Conservation (phyloP, 2,329 filamentous ascomycete genomes). For the Alternaria dauci region DNA sequence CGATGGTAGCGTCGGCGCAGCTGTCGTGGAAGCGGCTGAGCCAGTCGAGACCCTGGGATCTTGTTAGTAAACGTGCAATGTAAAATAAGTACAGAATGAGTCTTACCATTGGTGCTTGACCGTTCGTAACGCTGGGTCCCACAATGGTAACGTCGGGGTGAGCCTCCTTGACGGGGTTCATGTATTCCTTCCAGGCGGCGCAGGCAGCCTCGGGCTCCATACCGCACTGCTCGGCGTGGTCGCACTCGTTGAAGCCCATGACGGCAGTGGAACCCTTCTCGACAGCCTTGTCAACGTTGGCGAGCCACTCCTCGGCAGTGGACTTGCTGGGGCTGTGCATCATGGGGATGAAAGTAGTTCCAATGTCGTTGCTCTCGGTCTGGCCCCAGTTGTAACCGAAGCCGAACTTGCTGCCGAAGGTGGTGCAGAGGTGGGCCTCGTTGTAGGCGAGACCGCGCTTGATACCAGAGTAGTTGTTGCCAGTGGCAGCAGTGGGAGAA, state of each 20-base stretch:
- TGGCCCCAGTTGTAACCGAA: slow-evolving; percentile 77
- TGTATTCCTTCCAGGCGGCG: slow-evolving; percentile 41
- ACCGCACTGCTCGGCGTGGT: slow-evolving; percentile 45
- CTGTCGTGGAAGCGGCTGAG: slow-evolving; percentile 40
- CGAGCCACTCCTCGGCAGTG: slow-evolving; percentile 37
- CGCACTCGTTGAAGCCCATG: slow-evolving; percentile 54
- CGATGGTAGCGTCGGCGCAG: slow-evolving; percentile 47
- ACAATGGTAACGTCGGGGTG: slow-evolving; percentile 45
- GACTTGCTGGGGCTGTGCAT: slow-evolving; percentile 40
- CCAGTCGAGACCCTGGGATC: slow-evolving; percentile 42
- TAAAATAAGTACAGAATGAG: no score
- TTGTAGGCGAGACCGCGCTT: slow-evolving; percentile 78
- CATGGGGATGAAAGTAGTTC: slow-evolving; percentile 69
- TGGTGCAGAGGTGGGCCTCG: slow-evolving; percentile 60
- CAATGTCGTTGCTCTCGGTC: slow-evolving; percentile 49
- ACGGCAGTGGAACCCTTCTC: slow-evolving; percentile 44
- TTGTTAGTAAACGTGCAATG: no score
- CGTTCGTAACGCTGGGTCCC: slow-evolving; percentile 47
- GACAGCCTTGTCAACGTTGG: slow-evolving; percentile 53
- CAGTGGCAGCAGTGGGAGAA: slow-evolving; percentile 27
- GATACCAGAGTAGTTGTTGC: slow-evolving; percentile 44
- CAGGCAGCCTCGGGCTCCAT: slow-evolving; percentile 45
- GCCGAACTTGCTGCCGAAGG: slow-evolving; percentile 61
- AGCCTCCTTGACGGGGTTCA: slow-evolving; percentile 40
- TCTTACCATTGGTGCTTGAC: background rate